phyloP scores from a whole-genome alignment of 495 filamentous ascomycete genomes.

The Neurospora tetrasperma region DNA sequence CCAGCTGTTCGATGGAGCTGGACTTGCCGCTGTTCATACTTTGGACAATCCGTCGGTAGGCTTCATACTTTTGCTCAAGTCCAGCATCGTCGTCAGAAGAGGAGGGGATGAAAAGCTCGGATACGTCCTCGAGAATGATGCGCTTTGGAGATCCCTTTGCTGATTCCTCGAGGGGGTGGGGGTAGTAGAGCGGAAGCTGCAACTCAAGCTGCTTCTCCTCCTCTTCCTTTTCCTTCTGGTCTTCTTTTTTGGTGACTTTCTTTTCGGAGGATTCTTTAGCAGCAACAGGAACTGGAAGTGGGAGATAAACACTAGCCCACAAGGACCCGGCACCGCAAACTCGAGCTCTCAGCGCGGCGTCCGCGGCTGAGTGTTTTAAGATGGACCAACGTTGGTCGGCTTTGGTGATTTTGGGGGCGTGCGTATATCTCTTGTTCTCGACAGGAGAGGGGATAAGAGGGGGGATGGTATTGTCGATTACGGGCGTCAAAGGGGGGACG shows the following conservation, averaged over 20 bases:
- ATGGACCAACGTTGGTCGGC: conserved; percentile 19
- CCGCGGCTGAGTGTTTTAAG: not conserved
- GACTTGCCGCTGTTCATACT: not conserved
- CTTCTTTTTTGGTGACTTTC: no score
- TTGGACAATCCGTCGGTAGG: not conserved
- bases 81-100: not conserved
- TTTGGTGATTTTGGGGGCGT: conserved; percentile 32
- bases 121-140: conserved; percentile 16
- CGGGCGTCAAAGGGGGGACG: conserved; percentile 46
- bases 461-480: not conserved
- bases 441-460: no score
- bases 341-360: conserved; percentile 1
- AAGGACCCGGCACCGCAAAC: conserved; percentile 7
- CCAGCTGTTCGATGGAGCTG: not conserved
- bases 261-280: not conserved
- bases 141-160: conserved; percentile 8
- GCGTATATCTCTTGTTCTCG: not conserved
- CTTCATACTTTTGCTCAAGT: not conserved
- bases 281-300: not conserved
- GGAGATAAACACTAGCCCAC: conserved; percentile 14
- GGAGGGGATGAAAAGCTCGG: not conserved
- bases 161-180: not conserved
- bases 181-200: not conserved
- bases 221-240: no score
- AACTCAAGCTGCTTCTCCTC: not conserved